Percentiles rank a stretch among this genome's conserved stretches.
Evolutionary conservation across 2,329 filamentous ascomycete genomes (phyloP).

Genomic region (Pyricularia sp.): DNA sequence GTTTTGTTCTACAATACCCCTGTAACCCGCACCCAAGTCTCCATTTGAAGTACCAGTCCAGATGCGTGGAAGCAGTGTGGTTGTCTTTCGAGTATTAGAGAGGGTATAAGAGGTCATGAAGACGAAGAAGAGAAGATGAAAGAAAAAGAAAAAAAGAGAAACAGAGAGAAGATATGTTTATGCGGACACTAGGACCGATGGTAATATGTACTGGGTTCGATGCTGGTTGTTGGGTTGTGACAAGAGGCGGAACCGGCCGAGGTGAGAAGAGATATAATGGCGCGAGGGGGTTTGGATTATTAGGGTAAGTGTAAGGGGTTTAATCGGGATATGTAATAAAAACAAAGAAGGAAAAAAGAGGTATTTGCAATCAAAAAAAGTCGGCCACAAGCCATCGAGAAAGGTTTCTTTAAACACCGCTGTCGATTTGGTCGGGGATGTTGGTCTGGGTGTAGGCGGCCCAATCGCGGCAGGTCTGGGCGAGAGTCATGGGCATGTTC

Average conservation of each 20-base stretch:
- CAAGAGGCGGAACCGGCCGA: not conserved
- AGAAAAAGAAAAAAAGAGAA: not conserved
- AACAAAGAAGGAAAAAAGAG: not conserved
- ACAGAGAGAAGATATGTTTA: not conserved
- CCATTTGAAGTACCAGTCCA: not conserved
- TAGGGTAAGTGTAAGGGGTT: not conserved
- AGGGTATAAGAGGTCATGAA: not conserved
- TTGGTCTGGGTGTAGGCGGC: conserved; percentile 34
- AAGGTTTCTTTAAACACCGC: conserved; percentile 31
- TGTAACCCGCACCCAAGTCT: not conserved
- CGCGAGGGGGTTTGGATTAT: not conserved
- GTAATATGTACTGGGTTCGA: no score
- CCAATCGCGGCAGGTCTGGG: conserved; percentile 46
- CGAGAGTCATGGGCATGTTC: conserved; percentile 34
- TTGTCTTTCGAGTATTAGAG: not conserved
- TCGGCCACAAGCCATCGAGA: not conserved
- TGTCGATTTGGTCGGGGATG: conserved; percentile 42
- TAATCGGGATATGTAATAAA: not conserved
- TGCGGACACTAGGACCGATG: no score
- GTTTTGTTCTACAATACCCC: not conserved
- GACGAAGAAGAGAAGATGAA: not conserved
- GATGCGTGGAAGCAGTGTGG: not conserved
- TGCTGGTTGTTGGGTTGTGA: not conserved
- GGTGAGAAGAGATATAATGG: no score
- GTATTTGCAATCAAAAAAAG: not conserved